Evolutionary conservation across 2,329 filamentous ascomycete species (phyloP).

Genomic region (Ophiocordyceps camponoti-leonardi): DNA sequence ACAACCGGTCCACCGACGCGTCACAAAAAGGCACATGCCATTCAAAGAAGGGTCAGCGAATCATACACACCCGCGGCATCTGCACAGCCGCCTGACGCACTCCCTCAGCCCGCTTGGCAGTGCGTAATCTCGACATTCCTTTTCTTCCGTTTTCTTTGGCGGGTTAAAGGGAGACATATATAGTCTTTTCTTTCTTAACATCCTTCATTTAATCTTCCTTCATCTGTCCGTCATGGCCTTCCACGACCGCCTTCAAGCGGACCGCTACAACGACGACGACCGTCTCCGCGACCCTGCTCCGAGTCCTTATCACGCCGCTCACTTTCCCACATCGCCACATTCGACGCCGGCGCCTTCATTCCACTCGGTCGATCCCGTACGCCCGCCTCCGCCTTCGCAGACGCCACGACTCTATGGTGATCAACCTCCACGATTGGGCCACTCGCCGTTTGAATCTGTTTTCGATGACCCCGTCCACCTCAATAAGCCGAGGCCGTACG

Average conservation of each 20-base stretch:
- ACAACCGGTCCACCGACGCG: neutral
- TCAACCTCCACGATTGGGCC: constrained; percentile 17
- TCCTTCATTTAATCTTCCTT: neutral
- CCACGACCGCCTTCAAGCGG: constrained; percentile 49
- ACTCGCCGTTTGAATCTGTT: constrained; percentile 45
- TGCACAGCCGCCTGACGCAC: neutral
- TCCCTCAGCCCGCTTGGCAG: neutral
- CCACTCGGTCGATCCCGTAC: constrained; percentile 8
- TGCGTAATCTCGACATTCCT: neutral
- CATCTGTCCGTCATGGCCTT: constrained; percentile 31
- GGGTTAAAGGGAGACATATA: no score
- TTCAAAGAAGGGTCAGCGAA: neutral
- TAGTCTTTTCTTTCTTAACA: neutral
- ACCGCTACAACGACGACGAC: neutral
- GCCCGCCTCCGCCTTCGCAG: constrained; percentile 3
- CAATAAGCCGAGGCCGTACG: constrained; percentile 22
- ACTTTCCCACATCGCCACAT: constrained; percentile 22
- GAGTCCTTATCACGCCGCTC: constrained; percentile 21
- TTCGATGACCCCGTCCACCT: constrained; percentile 54
- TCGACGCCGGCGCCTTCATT: constrained; percentile 22
- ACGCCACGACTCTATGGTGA: constrained; percentile 10
- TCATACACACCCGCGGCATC: neutral
- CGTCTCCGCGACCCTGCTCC: constrained; percentile 19
- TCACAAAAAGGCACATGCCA: neutral
- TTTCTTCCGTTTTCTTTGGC: neutral